Conservation (phyloP, 2,329 filamentous ascomycete species). For the Ceratocystis ficicola region DNA sequence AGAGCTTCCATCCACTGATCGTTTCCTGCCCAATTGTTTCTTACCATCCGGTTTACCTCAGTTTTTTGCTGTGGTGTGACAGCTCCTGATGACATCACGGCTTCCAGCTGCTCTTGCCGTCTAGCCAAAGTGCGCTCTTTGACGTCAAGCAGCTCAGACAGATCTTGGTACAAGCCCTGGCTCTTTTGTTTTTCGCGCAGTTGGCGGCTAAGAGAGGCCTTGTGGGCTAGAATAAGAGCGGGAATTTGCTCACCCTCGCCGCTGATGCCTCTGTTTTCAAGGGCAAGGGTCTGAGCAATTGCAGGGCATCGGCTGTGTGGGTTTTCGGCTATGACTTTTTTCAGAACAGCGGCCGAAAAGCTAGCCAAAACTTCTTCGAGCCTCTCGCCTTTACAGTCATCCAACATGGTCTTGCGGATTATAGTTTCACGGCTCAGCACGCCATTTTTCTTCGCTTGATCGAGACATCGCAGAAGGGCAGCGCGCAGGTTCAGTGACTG, state of each 20-base stretch:
- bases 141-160: conserved; percentile 49
- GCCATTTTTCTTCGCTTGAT: conserved; percentile 79
- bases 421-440: conserved; percentile 66
- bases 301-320: conserved; percentile 34
- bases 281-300: conserved; percentile 42
- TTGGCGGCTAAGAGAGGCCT: conserved; percentile 48
- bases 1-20: conserved; percentile 62
- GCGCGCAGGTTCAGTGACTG: conserved; percentile 85
- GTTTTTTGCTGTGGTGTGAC: conserved; percentile 34
- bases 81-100: conserved; percentile 26
- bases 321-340: conserved; percentile 42
- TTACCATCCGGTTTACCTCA: conserved; percentile 48
- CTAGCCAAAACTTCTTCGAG: conserved; percentile 74
- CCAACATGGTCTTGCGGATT: conserved; percentile 86
- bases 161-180: conserved; percentile 47
- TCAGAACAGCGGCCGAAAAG: conserved; percentile 74
- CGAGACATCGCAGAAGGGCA: conserved; percentile 67
- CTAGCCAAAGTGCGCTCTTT: conserved; percentile 49
- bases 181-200: conserved; percentile 49
- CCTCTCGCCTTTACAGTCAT: conserved; percentile 87
- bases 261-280: conserved; percentile 47
- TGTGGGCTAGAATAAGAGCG: conserved; percentile 61
- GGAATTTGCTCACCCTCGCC: conserved; percentile 45
- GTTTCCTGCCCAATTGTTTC: conserved; percentile 68
- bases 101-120: conserved; percentile 38